A percentile compares a stretch with the other conserved stretches of the same genome.
Evolutionary conservation across 169 alveolate species (phyloP).

Genomic region (Babesia microti): DNA sequence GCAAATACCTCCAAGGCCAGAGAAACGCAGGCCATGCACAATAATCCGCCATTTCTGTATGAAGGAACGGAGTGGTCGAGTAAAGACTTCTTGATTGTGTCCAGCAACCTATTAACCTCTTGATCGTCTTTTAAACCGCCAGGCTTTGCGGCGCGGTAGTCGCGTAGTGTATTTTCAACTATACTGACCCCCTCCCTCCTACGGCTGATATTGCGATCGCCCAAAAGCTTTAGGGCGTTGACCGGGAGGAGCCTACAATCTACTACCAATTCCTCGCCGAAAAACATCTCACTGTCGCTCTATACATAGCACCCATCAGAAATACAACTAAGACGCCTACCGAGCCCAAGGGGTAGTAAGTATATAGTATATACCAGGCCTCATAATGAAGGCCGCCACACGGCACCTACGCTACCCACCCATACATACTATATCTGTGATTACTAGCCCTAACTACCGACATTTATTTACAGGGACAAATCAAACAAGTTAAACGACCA

Average conservation of each 20-base stretch:
- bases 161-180: slow-evolving; percentile 25
- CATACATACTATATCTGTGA: no score
- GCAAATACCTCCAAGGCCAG: slow-evolving; percentile 38
- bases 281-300: no score
- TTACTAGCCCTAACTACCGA: no score
- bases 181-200: slow-evolving; percentile 30
- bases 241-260: slow-evolving; percentile 40
- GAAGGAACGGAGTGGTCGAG: slow-evolving; percentile 36
- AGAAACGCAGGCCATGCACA: slow-evolving; percentile 41
- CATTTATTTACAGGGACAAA: no score
- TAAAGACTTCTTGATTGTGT: slow-evolving; percentile 8
- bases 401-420: no score
- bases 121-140: slow-evolving; percentile 1
- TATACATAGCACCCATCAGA: no score
- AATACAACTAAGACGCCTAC: no score
- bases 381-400: no score
- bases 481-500: no score
- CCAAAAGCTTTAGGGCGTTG: slow-evolving; percentile 7
- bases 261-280: no score
- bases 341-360: no score
- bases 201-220: slow-evolving; percentile 18
- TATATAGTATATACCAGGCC: no score
- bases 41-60: slow-evolving; percentile 41
- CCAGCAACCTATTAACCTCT: slow-evolving; percentile 22
- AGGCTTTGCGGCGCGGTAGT: slow-evolving; percentile 1